Percentiles rank a stretch among this genome's conserved stretches.
Conservation (phyloP, 164 flowering plant species). For the Magnolia changhungtana region DNA sequence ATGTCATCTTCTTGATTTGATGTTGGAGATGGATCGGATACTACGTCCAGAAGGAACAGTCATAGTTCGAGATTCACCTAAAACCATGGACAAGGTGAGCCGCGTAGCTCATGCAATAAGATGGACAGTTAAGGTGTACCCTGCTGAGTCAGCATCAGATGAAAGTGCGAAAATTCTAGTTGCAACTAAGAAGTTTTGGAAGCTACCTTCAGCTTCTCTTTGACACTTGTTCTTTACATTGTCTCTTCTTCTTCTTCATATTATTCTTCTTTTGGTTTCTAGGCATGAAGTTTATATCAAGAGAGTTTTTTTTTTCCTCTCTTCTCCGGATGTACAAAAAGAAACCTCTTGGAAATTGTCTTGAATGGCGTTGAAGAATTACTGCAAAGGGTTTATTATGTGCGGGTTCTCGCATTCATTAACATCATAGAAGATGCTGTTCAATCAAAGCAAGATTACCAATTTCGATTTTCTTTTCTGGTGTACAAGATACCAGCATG, state of each 20-base stretch:
- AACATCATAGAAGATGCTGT: too few relatives aligned
- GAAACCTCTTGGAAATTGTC: background rate
- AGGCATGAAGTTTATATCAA: background rate
- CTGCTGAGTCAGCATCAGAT: constrained; percentile 63
- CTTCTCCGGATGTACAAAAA: background rate
- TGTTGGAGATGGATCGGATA: constrained; percentile 89
- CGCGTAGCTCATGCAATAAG: constrained; percentile 63
- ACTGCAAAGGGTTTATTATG: too few relatives aligned
- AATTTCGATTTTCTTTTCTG: too few relatives aligned
- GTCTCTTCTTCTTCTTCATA: background rate
- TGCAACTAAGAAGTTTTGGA: constrained; percentile 68
- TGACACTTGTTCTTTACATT: constrained; percentile 1
- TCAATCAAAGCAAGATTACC: too few relatives aligned
- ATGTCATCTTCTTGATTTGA: constrained; percentile 81
- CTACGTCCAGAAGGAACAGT: constrained; percentile 91
- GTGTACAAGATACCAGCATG: too few relatives aligned
- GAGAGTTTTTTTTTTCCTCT: too few relatives aligned
- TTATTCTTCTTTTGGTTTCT: background rate
- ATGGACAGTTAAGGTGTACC: constrained; percentile 58
- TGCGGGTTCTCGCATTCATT: too few relatives aligned
- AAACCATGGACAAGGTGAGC: constrained; percentile 58
- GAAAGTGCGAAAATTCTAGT: constrained; percentile 72
- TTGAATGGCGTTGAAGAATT: background rate
- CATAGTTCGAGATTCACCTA: constrained; percentile 68
- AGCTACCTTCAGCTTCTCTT: constrained; percentile 33